Evolutionary conservation across 2,329 filamentous ascomycete species (phyloP), one percentile per base, ranked within the genome.

Genomic region (Phyllosticta citriasiana): DNA sequence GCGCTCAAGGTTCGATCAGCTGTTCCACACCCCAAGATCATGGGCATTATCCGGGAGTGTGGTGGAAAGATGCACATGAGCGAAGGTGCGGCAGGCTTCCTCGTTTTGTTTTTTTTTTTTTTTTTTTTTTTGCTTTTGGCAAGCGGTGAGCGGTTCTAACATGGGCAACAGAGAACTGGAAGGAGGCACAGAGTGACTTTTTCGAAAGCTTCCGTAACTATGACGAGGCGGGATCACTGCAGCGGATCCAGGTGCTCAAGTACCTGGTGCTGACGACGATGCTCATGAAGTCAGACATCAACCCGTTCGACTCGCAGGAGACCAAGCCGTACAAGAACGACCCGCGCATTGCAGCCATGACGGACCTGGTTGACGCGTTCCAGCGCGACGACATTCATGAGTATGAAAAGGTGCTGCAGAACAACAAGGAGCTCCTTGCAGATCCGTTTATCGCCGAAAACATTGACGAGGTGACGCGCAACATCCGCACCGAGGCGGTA

Each of bases 51-150:
- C 71, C 88, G 93, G 60, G 94, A 99, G 78, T 99, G 94, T 73
- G 94, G 94, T 69, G 94, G 94, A 68, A 99, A 99, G 80, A 99
- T 99, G 94, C 92, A 97, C 78, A 97, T 99, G 94, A 94, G 89
- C 74, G 94, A 99, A 80, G 77, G 78, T 76, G 74, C 69, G 68
- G 55, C 65, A 30, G 27, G 27, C 9, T 30, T 30, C 27, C 27
- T 22, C 52, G 52, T 24, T 1, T 22, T 22, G 1, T 22, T 33
- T 12, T 33, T 12, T 40, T 40, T 40, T 40, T 53, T 22, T 22
- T 10, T n/a, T 12, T 52, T 57, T 22, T 26, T 10, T 16, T 25
- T 50, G 30, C 27, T 56, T 62, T 63, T 65, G 60, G 61, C 51
- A 60, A 52, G 47, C 60, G 55, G 63, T 63, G 66, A 68, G 71